phyloP scores from a whole-genome alignment of 1,139 yeast species.

The Zygosaccharomyces sapae region DNA sequence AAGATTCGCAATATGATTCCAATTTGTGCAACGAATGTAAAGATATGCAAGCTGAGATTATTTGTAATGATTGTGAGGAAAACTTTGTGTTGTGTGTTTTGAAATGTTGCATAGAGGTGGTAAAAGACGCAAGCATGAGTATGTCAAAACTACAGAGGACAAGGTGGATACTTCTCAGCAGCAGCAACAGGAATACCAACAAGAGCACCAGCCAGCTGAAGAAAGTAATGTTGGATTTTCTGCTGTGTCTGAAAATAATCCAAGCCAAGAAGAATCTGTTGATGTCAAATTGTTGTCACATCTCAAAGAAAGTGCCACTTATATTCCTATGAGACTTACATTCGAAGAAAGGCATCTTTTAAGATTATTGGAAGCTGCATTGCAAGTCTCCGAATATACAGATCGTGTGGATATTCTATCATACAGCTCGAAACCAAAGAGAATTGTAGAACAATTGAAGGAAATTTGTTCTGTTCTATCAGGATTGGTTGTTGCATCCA shows the following conservation, averaged over 20 bases:
- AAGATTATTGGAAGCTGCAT: constrained; percentile 61
- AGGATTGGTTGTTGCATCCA: constrained; percentile 69
- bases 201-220: constrained; percentile 17
- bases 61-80: constrained; percentile 58
- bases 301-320: constrained; percentile 47
- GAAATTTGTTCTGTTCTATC: constrained; percentile 72
- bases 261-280: constrained; percentile 12
- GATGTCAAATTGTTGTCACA: constrained; percentile 36
- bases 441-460: constrained; percentile 62
- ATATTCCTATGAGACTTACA: constrained; percentile 62
- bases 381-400: constrained; percentile 70
- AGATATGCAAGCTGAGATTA: constrained; percentile 60
- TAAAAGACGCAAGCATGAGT: constrained; percentile 43
- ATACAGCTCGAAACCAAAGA: constrained; percentile 57
- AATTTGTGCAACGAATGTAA: constrained; percentile 60
- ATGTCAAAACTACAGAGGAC: constrained; percentile 30
- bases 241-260: constrained; percentile 1
- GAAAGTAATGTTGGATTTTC: constrained; percentile 7
- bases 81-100: constrained; percentile 62
- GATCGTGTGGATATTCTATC: constrained; percentile 66
- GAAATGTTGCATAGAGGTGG: constrained; percentile 66
- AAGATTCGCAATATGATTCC: constrained; percentile 33
- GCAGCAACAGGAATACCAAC: constrained; percentile 16
- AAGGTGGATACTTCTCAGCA: constrained; percentile 10
- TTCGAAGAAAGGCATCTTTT: constrained; percentile 62